Percentiles rank a stretch among this genome's conserved stretches.
These are phyloP conservation scores for Barnettozyma salicaria DNA, from an alignment of 805 yeast species.

Conservation along the genomic window DNA sequence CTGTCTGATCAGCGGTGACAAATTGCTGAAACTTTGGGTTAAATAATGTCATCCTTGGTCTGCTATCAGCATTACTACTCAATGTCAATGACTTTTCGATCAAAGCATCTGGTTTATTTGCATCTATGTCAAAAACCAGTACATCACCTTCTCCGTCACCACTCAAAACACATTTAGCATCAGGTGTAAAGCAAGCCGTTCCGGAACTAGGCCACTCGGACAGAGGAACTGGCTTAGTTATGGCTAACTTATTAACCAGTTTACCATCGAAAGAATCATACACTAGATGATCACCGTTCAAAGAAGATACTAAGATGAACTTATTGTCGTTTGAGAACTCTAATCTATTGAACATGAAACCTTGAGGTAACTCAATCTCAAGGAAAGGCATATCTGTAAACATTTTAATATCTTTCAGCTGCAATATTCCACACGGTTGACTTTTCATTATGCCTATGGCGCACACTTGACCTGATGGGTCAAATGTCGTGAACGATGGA, in stretches of 20 bases:
- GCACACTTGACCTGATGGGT: constrained; percentile 71
- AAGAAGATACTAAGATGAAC: constrained; percentile 50
- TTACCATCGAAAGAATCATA: constrained; percentile 67
- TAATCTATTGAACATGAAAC: constrained; percentile 50
- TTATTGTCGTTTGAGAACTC: constrained; percentile 81
- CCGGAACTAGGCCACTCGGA: constrained; percentile 46
- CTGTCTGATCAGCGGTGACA: constrained; percentile 19
- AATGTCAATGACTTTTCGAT: constrained; percentile 18
- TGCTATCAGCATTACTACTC: constrained; percentile 25
- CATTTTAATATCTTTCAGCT: constrained; percentile 53
- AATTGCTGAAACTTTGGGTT: constrained; percentile 34
- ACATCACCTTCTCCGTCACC: constrained; percentile 53
- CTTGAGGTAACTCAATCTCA: constrained; percentile 34
- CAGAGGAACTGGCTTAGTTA: constrained; percentile 26
- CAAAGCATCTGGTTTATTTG: constrained; percentile 24
- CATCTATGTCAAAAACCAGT: constrained; percentile 44
- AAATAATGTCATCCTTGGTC: constrained; percentile 35
- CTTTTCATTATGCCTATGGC: constrained; percentile 46
- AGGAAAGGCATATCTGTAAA: constrained; percentile 55
- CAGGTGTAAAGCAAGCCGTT: constrained; percentile 56
- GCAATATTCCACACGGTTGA: constrained; percentile 43
- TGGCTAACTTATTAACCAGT: constrained; percentile 34
- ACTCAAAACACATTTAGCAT: constrained; percentile 54
- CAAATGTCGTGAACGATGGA: constrained; percentile 49
- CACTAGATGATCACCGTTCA: constrained; percentile 52